Evolutionary conservation across 2,329 filamentous ascomycete genomes (phyloP), one percentile per base, ranked within the genome.

Genomic region (Apiospora kogelbergensis): DNA sequence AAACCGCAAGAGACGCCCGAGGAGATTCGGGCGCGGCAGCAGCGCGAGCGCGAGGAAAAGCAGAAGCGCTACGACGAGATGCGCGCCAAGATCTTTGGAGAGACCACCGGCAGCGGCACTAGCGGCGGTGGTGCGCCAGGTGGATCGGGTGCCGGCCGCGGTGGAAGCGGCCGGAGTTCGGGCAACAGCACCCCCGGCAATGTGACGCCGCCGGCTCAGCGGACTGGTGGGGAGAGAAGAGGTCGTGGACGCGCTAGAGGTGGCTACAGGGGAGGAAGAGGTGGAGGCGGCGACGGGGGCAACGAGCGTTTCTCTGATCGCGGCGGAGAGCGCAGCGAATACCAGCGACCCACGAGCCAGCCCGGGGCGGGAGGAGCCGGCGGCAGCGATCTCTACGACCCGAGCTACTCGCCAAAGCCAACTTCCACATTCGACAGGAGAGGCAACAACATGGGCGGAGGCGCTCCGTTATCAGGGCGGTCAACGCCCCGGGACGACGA

Each of bases 1-100:
- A 87, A 88, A 71, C 83, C 86, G 24, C 89, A 90, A 73, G 87
- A 89, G 57, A 92, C 89, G 0, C 88, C 91, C 3, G 93, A 95
- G 74, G 92, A 97, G 82, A 88, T 94, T 42, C 90, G 92, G 71
- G 88, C 90, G 30, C 92, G 92, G 76, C 93, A 95, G 67, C 89
- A 94, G 78, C 86, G 88, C 65, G 93, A 97, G 74, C 88, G 90
- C 11, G 94, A 97, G 77, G 94, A 97, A 82, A 97, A 96, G 83
- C 93, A 97, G 82, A 90, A 90, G 68, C 92, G 92, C 70, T 98
- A 98, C 78, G 93, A 97, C 71, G 94, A 97, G 82, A 93, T 91
- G 6, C 88, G 95, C 40, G 93, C 95, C 74, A 92, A 94, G 78
- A 91, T 98, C 68, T 95, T 98, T 79, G 94, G 94, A 24, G 74